Evolutionary conservation across 1,139 yeast species (phyloP).

Genomic region (Pichia sp.): DNA sequence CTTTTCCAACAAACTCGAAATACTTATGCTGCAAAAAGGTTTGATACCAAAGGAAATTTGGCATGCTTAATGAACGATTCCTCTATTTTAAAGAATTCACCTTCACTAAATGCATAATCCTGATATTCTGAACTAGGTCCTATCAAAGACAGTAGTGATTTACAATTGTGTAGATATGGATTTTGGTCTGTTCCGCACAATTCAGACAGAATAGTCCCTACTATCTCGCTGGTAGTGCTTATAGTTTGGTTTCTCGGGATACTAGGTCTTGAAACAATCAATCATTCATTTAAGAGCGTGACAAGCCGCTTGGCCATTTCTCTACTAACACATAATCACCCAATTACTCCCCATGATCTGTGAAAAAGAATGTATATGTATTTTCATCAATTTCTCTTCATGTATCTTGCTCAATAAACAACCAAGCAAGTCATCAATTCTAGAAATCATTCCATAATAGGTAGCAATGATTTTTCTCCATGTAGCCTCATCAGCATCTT

Average conservation of each 20-base stretch:
- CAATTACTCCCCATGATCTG: constrained; percentile 24
- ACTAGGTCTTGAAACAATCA: not conserved
- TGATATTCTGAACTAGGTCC: not conserved
- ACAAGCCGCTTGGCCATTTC: constrained; percentile 24
- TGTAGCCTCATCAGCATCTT: constrained; percentile 13
- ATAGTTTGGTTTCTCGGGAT: not conserved
- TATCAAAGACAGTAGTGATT: constrained; percentile 3
- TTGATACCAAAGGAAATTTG: constrained; percentile 3
- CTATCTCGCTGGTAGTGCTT: constrained; percentile 20
- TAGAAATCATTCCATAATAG: constrained; percentile 23
- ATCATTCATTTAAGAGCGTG: constrained; percentile 19
- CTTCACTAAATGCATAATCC: not conserved
- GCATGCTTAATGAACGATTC: not conserved
- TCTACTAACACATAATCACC: constrained; percentile 22
- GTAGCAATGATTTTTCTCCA: constrained; percentile 22
- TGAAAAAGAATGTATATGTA: constrained; percentile 18
- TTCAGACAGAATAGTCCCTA: constrained; percentile 21
- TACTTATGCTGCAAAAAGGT: constrained; percentile 2
- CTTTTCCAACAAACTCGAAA: constrained; percentile 19
- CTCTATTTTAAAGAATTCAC: not conserved
- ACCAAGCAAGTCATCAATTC: constrained; percentile 15
- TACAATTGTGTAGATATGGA: constrained; percentile 20
- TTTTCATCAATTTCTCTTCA: constrained; percentile 6
- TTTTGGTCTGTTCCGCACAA: constrained; percentile 12
- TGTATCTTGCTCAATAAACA: not conserved